A percentile compares a stretch with the other conserved stretches of the same genome.
phyloP scores from a whole-genome alignment of 2,329 filamentous ascomycete genomes.

The Colletotrichum horii region DNA sequence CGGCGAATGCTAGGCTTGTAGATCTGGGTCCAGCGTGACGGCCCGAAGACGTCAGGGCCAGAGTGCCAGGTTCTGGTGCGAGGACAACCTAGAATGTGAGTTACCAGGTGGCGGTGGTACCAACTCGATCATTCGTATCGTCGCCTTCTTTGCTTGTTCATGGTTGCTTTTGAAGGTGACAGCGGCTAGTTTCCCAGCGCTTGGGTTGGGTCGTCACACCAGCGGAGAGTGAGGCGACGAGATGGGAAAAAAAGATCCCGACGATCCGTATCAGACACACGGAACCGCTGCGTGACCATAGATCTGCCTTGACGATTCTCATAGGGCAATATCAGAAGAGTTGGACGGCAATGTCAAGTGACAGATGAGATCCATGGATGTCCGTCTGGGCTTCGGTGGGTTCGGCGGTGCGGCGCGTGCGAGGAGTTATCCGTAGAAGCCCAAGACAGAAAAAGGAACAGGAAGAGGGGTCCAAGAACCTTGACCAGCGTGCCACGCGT shows the following conservation, averaged over 20 bases:
- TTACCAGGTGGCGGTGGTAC: not conserved
- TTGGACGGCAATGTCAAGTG: not conserved
- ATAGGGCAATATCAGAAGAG: not conserved
- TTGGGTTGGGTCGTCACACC: not conserved
- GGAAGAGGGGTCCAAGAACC: not conserved
- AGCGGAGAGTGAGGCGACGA: not conserved
- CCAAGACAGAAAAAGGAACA: not conserved
- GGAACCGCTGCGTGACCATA: not conserved
- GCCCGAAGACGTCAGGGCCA: constrained; percentile 14
- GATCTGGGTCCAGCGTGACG: constrained; percentile 17
- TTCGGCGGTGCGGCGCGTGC: not conserved
- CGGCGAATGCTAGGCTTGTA: constrained; percentile 8
- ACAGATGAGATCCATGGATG: not conserved
- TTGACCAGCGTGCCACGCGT: not conserved
- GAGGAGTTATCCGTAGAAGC: not conserved
- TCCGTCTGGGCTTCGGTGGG: not conserved
- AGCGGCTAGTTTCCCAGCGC: not conserved
- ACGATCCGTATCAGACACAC: not conserved
- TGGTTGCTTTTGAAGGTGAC: not conserved
- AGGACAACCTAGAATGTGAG: not conserved
- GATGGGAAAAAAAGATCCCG: not conserved
- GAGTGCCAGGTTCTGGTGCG: not conserved
- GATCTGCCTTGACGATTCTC: not conserved
- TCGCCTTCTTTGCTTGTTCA: not conserved
- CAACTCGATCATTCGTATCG: not conserved